A percentile compares a stretch with the other conserved stretches of the same genome.
phyloP scores from a whole-genome alignment of 495 filamentous ascomycete species.

The Hypoxylon rickii region DNA sequence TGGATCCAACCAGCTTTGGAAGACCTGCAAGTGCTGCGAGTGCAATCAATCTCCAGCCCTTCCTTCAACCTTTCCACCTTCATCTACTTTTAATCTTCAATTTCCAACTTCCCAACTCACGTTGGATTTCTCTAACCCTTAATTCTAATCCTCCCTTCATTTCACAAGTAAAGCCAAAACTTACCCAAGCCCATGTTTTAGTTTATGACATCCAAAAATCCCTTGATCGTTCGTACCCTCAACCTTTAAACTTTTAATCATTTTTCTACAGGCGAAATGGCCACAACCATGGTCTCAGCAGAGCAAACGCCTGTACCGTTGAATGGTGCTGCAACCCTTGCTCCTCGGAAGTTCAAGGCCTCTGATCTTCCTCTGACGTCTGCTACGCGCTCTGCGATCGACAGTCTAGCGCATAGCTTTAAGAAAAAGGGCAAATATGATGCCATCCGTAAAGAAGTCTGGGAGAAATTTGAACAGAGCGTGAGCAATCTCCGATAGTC shows the following conservation, averaged over 20 bases:
- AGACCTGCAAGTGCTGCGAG: not conserved
- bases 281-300: conserved; percentile 47
- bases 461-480: conserved; percentile 76
- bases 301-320: conserved; percentile 43
- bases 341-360: conserved; percentile 76
- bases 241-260: no score
- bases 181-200: no score
- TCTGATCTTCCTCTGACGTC: conserved; percentile 79
- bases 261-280: conserved; percentile 37
- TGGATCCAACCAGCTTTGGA: no score
- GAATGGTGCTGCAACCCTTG: conserved; percentile 43
- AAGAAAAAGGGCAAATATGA: conserved; percentile 94
- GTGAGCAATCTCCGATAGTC: conserved; percentile 64
- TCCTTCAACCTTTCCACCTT: conserved; percentile 2
- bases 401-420: conserved; percentile 76
- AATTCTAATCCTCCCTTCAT: no score
- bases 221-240: no score
- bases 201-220: no score
- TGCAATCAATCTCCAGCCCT: not conserved
- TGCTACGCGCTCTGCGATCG: conserved; percentile 73
- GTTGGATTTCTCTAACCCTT: no score
- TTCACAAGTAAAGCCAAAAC: no score
- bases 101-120: no score
- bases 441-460: conserved; percentile 76
- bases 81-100: not conserved